Evolutionary conservation across 1,139 yeast species (phyloP).

Genomic region (Tardiomyces blankii): DNA sequence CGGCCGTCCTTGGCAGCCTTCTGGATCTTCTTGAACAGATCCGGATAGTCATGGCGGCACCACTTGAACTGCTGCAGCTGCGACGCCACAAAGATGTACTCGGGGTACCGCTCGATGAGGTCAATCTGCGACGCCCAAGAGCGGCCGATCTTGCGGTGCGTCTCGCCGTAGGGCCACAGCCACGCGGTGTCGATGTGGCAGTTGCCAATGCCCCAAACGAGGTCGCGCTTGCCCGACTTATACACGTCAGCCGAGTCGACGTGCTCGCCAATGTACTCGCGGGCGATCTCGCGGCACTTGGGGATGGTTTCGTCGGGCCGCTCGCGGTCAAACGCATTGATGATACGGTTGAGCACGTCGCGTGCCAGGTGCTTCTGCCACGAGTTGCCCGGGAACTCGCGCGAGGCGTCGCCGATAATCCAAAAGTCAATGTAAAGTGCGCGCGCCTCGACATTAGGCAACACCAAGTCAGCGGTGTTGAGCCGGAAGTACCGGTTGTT

Average conservation of each 20-base stretch:
- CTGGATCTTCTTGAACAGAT: conserved; percentile 49
- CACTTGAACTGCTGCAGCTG: conserved; percentile 95
- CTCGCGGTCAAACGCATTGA: conserved; percentile 64
- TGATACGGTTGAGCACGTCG: conserved; percentile 62
- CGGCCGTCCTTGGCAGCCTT: conserved; percentile 61
- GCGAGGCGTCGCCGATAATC: conserved; percentile 83
- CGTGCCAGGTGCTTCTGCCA: conserved; percentile 85
- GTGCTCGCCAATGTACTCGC: conserved; percentile 49
- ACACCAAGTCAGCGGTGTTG: conserved; percentile 61
- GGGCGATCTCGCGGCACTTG: conserved; percentile 59
- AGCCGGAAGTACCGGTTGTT: conserved; percentile 61
- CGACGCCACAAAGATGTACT: conserved; percentile 86
- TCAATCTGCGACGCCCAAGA: conserved; percentile 93
- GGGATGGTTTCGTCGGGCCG: conserved; percentile 36
- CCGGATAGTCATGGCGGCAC: conserved; percentile 80
- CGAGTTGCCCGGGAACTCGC: conserved; percentile 62
- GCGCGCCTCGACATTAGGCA: conserved; percentile 74
- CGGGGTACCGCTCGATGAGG: conserved; percentile 79
- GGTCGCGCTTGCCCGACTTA: conserved; percentile 9
- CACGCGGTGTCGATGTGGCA: conserved; percentile 98
- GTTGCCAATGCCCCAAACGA: conserved; percentile 76
- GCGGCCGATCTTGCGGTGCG: conserved; percentile 80
- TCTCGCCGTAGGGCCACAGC: conserved; percentile 98
- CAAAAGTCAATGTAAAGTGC: conserved; percentile 71
- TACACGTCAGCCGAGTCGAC: conserved; percentile 57